A percentile compares a stretch with the other conserved stretches of the same genome.
Evolutionary conservation across 2,329 filamentous ascomycete genomes (phyloP).

Genomic region (Microdochium nivale): DNA sequence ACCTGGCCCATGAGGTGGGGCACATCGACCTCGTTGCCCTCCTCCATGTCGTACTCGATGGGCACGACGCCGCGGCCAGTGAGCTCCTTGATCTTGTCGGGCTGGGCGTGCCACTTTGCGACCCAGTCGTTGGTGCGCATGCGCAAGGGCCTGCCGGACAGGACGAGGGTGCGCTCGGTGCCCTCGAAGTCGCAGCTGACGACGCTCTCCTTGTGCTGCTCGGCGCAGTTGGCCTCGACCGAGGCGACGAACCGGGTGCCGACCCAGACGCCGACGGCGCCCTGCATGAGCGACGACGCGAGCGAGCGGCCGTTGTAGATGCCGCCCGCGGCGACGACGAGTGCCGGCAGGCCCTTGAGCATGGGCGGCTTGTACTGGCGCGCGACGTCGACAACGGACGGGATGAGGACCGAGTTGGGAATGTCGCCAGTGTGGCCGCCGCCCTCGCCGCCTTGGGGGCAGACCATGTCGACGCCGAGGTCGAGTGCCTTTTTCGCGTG

Average conservation of each 20-base stretch:
- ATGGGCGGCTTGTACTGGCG: constrained; percentile 58
- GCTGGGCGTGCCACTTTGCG: constrained; percentile 67
- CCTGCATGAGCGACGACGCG: constrained; percentile 77
- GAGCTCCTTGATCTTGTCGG: constrained; percentile 65
- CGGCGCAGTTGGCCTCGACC: constrained; percentile 70
- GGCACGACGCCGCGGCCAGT: constrained; percentile 73
- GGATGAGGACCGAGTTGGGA: constrained; percentile 77
- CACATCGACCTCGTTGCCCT: constrained; percentile 72
- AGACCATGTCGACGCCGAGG: constrained; percentile 82
- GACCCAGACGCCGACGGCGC: constrained; percentile 85
- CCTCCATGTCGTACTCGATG: constrained; percentile 72
- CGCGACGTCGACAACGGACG: constrained; percentile 79
- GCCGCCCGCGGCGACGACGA: constrained; percentile 85
- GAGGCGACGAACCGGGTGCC: constrained; percentile 86
- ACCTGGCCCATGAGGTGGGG: constrained; percentile 95
- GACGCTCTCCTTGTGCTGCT: constrained; percentile 76
- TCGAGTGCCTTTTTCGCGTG: constrained; percentile 85
- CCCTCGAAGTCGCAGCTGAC: constrained; percentile 71
- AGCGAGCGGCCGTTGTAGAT: constrained; percentile 76
- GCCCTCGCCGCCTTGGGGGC: constrained; percentile 86
- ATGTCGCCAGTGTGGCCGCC: constrained; percentile 90
- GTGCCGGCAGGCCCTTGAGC: constrained; percentile 59
- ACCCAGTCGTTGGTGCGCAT: constrained; percentile 81
- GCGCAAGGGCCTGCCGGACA: constrained; percentile 73
- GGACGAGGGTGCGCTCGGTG: constrained; percentile 73